Evolutionary conservation across 768 basidiomycete genomes (phyloP), one percentile per base, ranked within the genome.

Genomic region (Pleurotus citrinopileatus): DNA sequence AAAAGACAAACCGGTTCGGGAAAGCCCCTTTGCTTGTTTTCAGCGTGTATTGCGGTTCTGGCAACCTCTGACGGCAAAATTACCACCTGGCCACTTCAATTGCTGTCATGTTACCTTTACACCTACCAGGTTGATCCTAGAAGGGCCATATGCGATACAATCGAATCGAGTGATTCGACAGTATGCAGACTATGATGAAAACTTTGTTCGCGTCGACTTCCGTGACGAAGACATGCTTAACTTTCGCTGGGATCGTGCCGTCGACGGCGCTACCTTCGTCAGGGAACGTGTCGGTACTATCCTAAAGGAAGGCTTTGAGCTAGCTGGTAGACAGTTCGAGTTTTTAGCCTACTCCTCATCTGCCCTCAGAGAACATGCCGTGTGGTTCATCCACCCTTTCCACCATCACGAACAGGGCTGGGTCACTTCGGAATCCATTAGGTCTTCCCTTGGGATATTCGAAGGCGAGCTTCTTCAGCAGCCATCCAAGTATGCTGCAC

Each of bases 271-370:
- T 2, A 63, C 70, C 12, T 84, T 86, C 63, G 72, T 91, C 2
- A 67, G 73, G 17, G 71, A 79, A 36, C 79, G 84, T 9, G 86
- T 89, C 10, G 84, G 84, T 1, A 69, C 65, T 3, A 72, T 76
- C 13, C 66, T 92, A 36, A 82, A 84, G 61, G 32, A 70, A 1
- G 92, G 92, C 0, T 84, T 94, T 51, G 64, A 74, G 27, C 74
- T 94, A 25, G 91, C 81, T 6, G 89, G 89, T 1, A 79, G 86
- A 34, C 62, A 68, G 4, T 94, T 91, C 56, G 81, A 93, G 55
- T 93, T 94, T 63, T 72, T 94, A 26, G 92, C 86, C 0, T 94
- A 93, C 61, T 94, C 91, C 0, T 78, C 71, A 40, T 92, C 91
- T 1, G 83, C 91, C 3, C 69, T 94, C 15, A 81, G 85, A 22